Base-by-base conservation (phyloP, 768 basidiomycete genomes). In the Mycena albidolilacea region DNA sequence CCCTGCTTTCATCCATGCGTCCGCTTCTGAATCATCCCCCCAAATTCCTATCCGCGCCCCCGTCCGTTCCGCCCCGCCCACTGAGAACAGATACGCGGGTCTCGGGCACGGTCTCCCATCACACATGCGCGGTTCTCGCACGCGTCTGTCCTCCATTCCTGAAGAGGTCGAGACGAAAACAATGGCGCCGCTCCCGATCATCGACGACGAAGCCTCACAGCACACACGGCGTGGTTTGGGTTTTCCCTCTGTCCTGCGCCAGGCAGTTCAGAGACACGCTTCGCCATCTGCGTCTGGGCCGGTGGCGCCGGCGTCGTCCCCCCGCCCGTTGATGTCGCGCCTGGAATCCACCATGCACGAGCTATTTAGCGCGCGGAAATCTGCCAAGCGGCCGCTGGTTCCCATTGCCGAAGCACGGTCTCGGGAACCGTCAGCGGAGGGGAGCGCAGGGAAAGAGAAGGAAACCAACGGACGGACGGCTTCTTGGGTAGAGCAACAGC, bases 131-230 rank as follows among this genome's bases (percentile, higher is more conserved):
- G 52, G n/a, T n/a, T 12, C 60, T 37, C 48, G 23, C 7, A 3
- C 57, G 1, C 69, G 69, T 23, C 67, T 73, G 1, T 30, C 72
- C 8, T 73, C 72, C 39, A 69, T 69, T 48, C 64, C 67, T 14
- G 72, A 70, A 52, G 54, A 52, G 9, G 60, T 37, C 39, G 57
- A 23, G 9, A 2, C 39, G 10, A 44, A 19, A n/a, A n/a, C 65
- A 9, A 50, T 14, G 11, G 35, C 52, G 17, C 8, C 46, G 3
- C 30, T 30, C 30, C 4, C 30, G 30, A 30, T 30, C 30, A 30
- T 30, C 39, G 9, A 11, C 43, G n/a, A 1, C 63, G 64, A 69
- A 43, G 35, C 52, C 23, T 43, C 57, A 14, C 72, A 65, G 60
- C 71, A 67, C 48, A 55, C 55, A 12, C 55, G 46, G 5, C 67